phyloP scores from a whole-genome alignment of 192 early-diverging fungal genomes.

The Podochytrium sp. region DNA sequence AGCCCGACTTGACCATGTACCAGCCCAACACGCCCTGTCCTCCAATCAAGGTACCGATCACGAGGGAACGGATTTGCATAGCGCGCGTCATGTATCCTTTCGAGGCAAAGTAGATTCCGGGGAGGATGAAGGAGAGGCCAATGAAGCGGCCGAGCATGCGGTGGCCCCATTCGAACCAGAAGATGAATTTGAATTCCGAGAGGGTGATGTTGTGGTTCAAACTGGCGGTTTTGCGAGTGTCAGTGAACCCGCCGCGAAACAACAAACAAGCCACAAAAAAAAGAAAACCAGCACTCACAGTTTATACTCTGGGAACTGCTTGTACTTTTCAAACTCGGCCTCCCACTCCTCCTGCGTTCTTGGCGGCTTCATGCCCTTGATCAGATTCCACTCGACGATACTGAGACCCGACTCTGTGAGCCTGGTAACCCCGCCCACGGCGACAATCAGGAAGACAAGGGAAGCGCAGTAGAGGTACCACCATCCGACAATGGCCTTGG shows the following conservation, averaged over 20 bases:
- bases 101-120: conserved; percentile 81
- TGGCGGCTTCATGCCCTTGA: conserved; percentile 92
- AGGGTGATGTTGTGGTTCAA: conserved; percentile 88
- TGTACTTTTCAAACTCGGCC: conserved; percentile 97
- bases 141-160: conserved; percentile 93
- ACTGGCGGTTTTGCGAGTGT: no score
- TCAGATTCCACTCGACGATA: conserved; percentile 96
- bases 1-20: conserved; percentile 97
- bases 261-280: conserved; percentile 10
- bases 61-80: conserved; percentile 48
- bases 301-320: conserved; percentile 97
- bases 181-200: conserved; percentile 95
- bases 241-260: no score
- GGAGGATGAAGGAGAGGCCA: conserved; percentile 83
- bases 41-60: conserved; percentile 37
- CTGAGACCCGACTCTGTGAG: conserved; percentile 97
- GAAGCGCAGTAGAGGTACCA: conserved; percentile 90
- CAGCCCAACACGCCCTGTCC: conserved; percentile 87
- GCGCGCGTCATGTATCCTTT: conserved; percentile 75
- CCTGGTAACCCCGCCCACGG: conserved; percentile 92
- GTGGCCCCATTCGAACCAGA: conserved; percentile 98
- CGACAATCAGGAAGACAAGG: conserved; percentile 91
- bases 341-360: conserved; percentile 84
- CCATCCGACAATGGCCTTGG: conserved; percentile 71
- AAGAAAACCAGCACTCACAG: conserved; percentile 62